Percentiles rank a stretch among this genome's conserved stretches.
phyloP scores from a whole-genome alignment of 2,329 filamentous ascomycete genomes.

The Bertia moriformis region DNA sequence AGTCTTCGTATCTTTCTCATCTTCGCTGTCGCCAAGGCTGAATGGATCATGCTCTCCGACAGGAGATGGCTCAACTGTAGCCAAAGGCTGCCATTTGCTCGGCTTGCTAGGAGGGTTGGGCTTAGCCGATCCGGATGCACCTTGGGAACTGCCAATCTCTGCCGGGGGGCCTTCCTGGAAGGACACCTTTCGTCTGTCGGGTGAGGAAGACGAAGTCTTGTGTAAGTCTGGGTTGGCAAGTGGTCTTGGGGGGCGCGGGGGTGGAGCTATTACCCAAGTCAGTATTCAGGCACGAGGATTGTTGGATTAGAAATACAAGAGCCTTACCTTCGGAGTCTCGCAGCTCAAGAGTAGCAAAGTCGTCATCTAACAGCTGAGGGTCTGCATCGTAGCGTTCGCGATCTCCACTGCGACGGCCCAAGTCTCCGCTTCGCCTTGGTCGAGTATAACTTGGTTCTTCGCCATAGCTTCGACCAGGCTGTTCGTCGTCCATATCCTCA shows the following conservation, averaged over 20 bases:
- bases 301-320: background rate
- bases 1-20: constrained; percentile 67
- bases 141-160: background rate
- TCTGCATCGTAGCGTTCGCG: constrained; percentile 90
- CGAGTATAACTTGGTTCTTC: constrained; percentile 12
- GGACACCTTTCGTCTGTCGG: background rate
- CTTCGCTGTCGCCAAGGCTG: constrained; percentile 87
- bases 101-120: constrained; percentile 34
- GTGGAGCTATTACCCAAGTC: background rate
- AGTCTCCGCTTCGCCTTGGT: constrained; percentile 38
- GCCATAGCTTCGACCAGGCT: constrained; percentile 10
- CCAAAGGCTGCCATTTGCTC: constrained; percentile 96
- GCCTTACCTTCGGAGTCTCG: constrained; percentile 31
- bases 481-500: constrained; percentile 58
- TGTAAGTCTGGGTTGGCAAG: background rate
- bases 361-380: constrained; percentile 75
- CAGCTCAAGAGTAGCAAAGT: constrained; percentile 63
- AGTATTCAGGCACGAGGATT: background rate
- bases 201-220: background rate
- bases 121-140: constrained; percentile 28
- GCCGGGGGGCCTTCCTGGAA: background rate
- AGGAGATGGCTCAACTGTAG: constrained; percentile 69
- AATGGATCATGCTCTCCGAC: constrained; percentile 89
- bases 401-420: constrained; percentile 63
- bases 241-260: background rate